Evolutionary conservation across 1,139 yeast species (phyloP).

Genomic region (Saccharomyces hybrid): DNA sequence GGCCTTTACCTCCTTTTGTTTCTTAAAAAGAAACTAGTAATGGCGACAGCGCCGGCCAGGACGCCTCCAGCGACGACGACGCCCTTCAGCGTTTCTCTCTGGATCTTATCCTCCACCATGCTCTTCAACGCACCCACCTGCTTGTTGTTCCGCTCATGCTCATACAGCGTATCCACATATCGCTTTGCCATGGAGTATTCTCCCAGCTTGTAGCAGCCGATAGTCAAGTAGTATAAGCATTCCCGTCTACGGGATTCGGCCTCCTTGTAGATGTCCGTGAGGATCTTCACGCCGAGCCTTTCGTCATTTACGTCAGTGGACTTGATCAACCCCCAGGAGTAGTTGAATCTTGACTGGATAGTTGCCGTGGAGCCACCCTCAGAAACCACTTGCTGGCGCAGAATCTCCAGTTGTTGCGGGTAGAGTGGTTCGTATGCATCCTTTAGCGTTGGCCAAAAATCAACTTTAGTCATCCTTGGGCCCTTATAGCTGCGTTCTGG

Average conservation of each 20-base stretch:
- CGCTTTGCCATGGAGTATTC: constrained; percentile 81
- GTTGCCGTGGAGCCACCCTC: constrained; percentile 72
- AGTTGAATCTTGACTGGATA: constrained; percentile 81
- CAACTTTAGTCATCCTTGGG: constrained; percentile 22
- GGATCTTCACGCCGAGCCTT: constrained; percentile 67
- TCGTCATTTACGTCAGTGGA: constrained; percentile 56
- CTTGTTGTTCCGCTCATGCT: constrained; percentile 73
- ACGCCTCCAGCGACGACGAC: constrained; percentile 80
- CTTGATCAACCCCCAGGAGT: constrained; percentile 93
- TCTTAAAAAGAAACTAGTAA: constrained; percentile 50
- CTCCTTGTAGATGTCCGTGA: constrained; percentile 67
- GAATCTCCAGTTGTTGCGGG: constrained; percentile 63
- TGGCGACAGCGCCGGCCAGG: constrained; percentile 74
- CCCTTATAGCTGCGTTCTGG: neutral
- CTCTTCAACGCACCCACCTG: constrained; percentile 69
- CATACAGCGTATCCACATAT: constrained; percentile 69
- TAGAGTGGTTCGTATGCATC: constrained; percentile 51
- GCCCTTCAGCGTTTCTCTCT: constrained; percentile 79
- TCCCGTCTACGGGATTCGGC: constrained; percentile 83
- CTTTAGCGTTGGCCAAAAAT: constrained; percentile 28
- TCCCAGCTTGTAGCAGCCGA: constrained; percentile 84
- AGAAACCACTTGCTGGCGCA: constrained; percentile 68
- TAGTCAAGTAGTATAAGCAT: constrained; percentile 76
- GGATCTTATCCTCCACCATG: constrained; percentile 76
- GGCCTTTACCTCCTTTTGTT: constrained; percentile 19